These are phyloP conservation scores for Alternaria consortialis DNA, from an alignment of 2,329 filamentous ascomycete species.

Conservation along the genomic window DNA sequence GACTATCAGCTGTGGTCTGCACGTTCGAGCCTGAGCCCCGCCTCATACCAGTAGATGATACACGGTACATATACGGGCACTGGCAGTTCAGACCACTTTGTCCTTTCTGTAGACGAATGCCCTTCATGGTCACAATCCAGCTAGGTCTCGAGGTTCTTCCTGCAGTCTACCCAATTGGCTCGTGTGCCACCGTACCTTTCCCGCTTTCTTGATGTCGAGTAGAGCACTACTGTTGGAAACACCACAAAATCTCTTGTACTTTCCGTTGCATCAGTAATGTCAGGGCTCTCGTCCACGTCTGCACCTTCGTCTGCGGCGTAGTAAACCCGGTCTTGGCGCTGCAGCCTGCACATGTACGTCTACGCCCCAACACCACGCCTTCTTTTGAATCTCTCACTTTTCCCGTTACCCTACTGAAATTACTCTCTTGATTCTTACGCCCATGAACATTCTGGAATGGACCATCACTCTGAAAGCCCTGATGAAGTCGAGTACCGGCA, in stretches of 20 bases:
- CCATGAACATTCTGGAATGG: no score
- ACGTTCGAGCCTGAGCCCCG: neutral
- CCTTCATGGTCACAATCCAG: neutral
- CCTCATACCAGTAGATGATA: neutral
- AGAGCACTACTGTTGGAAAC: neutral
- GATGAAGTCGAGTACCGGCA: no score
- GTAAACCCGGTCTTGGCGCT: constrained; percentile 5
- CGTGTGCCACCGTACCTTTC: neutral
- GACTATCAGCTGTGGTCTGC: neutral
- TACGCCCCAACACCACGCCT: neutral
- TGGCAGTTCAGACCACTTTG: neutral
- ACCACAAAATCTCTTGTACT: neutral
- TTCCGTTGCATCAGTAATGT: neutral
- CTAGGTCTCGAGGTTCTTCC: neutral
- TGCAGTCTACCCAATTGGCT: neutral
- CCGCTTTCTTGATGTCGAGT: neutral
- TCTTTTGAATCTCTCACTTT: neutral
- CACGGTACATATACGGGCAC: neutral
- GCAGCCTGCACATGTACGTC: neutral
- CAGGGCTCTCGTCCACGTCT: neutral
- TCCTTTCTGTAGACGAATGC: neutral
- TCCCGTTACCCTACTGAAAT: neutral
- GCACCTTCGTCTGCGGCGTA: neutral
- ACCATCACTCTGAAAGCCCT: no score
- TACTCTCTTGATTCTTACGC: no score